Conservation (phyloP, 441 rosid species). For the Adansonia grandidieri region DNA sequence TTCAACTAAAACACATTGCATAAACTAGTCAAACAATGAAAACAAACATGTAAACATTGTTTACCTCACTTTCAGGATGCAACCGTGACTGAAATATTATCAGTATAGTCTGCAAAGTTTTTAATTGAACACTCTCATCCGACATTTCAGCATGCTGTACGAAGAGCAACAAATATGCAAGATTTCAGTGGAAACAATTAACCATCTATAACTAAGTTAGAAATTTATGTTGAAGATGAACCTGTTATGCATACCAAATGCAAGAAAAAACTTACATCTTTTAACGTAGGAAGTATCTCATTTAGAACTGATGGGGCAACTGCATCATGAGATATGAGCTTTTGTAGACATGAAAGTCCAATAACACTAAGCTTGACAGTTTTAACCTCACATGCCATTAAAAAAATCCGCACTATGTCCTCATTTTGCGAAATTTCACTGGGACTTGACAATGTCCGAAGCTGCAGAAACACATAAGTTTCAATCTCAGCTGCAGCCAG, state of each 20-base stretch:
- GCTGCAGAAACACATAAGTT: slow-evolving; percentile 51
- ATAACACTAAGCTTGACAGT: slow-evolving; percentile 85
- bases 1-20: slow-evolving; percentile 5
- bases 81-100: slow-evolving; percentile 90
- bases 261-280: slow-evolving; percentile 65
- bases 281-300: slow-evolving; percentile 80
- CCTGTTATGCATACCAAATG: neutral
- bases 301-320: slow-evolving; percentile 79
- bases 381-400: slow-evolving; percentile 93
- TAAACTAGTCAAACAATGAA: slow-evolving; percentile 27
- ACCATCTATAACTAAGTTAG: neutral
- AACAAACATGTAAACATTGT: slow-evolving; percentile 29
- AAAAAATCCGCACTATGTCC: slow-evolving; percentile 84
- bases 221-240: neutral
- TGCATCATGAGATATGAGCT: slow-evolving; percentile 95
- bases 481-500: slow-evolving; percentile 11
- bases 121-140: slow-evolving; percentile 90
- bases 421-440: slow-evolving; percentile 84
- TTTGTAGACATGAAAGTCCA: slow-evolving; percentile 93
- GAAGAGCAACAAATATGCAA: slow-evolving; percentile 26
- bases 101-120: slow-evolving; percentile 90
- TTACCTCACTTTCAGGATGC: slow-evolving; percentile 91
- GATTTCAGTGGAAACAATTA: slow-evolving; percentile 1
- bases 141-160: slow-evolving; percentile 95
- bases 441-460: slow-evolving; percentile 80